Evolutionary conservation across 2,329 filamentous ascomycete species (phyloP), one percentile per base, ranked within the genome.

Genomic region (Cryphonectria naterciae): DNA sequence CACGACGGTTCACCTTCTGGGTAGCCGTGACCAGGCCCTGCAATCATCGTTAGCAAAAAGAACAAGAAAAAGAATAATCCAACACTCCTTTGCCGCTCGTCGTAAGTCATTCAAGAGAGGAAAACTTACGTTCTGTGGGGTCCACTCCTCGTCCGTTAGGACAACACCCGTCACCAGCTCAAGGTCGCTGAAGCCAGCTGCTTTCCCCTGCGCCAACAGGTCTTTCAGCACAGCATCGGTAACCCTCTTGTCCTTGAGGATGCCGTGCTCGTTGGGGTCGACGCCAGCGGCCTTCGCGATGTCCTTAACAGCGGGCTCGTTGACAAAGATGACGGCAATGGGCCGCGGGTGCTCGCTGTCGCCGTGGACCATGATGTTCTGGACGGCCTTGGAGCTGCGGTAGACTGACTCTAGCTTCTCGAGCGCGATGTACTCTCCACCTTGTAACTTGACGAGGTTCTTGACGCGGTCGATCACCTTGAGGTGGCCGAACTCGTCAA

Each of bases 351-450:
- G 89, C 75, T 92, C 88, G 74, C 88, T 82, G 71, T 93, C 92
- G 58, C 93, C 95, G 78, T 96, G 92, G 58, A 97, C 87, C 85
- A 96, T 96, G 79, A 98, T 90, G 83, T 97, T 97, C 72, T 88
- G 88, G 28, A 97, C 93, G 13, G 92, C 88, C n/a, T 89, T 87
- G 13, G 88, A 89, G 62, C 93, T 91, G 73, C 95, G 91, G 84
- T 98, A 98, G 68, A 97, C 87, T 3, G 95, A 92, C 83, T 98
- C 95, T 72, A 98, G 90, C 85, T 95, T 98, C 85, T 98, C 95
- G 4, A 99, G 88, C 32, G 95, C 96, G 80, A 98, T 97, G 82
- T 98, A 98, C 85, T 98, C 95, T 76, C 95, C 95, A 72, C 95
- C 94, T 74, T 93, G 88, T 74, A 96, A 95, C 90, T 98, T 98